Evolutionary conservation across 2,329 filamentous ascomycete genomes (phyloP).

Genomic region (Trichoderma brevicompactum): DNA sequence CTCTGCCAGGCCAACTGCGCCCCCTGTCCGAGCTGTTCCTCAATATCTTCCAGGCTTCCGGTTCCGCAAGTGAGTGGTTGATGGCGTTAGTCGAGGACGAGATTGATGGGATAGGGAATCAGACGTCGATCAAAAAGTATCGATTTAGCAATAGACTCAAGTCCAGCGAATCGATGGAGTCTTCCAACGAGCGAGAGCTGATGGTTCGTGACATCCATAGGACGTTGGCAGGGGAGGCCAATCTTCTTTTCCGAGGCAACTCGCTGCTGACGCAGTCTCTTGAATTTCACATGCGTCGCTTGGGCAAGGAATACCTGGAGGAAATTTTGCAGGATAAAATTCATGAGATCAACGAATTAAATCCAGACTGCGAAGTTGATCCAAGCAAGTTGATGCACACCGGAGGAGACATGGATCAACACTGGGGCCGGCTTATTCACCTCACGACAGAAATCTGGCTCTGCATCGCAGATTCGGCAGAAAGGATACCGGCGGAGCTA

Average conservation of each 20-base stretch:
- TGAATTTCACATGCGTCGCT: conserved; percentile 91
- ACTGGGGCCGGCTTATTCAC: conserved; percentile 78
- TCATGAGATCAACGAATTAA: conserved; percentile 84
- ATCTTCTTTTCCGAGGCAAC: conserved; percentile 93
- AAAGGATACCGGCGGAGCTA: conserved; percentile 77
- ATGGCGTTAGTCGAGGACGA: conserved; percentile 94
- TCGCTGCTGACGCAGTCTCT: conserved; percentile 90
- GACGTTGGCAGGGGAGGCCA: conserved; percentile 83
- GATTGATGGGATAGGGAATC: conserved; percentile 89
- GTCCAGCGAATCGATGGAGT: conserved; percentile 67
- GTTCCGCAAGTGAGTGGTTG: conserved; percentile 83
- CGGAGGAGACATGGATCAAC: conserved; percentile 74
- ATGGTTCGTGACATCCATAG: conserved; percentile 78
- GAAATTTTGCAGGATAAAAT: conserved; percentile 86
- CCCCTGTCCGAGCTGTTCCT: conserved; percentile 83
- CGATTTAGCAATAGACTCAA: conserved; percentile 72
- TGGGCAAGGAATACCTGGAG: conserved; percentile 91
- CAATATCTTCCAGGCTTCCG: conserved; percentile 95
- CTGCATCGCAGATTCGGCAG: conserved; percentile 75
- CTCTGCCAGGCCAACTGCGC: conserved; percentile 76
- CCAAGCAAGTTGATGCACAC: conserved; percentile 69
- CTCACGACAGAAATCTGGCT: conserved; percentile 86
- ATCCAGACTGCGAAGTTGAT: conserved; percentile 94
- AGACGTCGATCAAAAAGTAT: conserved; percentile 73
- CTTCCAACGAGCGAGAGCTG: conserved; percentile 66